phyloP scores from a whole-genome alignment of 441 rosid species.

The Breynia disticha region DNA sequence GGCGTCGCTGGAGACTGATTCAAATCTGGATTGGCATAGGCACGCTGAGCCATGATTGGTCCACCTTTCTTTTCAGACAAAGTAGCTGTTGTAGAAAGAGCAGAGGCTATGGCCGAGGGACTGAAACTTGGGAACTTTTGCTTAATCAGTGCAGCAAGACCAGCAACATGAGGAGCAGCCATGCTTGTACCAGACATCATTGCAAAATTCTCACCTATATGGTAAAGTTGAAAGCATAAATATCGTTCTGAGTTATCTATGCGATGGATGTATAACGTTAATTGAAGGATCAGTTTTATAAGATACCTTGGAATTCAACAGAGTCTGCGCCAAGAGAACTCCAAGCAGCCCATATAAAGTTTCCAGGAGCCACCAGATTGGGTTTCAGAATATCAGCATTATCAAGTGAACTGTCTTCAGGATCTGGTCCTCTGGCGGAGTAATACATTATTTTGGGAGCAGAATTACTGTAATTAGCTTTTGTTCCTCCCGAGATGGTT shows the following conservation, averaged over 20 bases:
- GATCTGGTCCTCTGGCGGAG: conserved; percentile 98
- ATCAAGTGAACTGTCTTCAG: conserved; percentile 57
- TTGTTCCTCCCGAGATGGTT: conserved; percentile 65
- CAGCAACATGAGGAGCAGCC: conserved; percentile 98
- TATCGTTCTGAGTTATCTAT: background rate
- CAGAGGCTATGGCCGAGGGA: conserved; percentile 88
- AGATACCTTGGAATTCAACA: conserved; percentile 70
- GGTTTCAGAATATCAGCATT: conserved; percentile 86
- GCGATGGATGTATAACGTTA: background rate
- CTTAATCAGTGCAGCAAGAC: conserved; percentile 81
- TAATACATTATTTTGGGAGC: conserved; percentile 83
- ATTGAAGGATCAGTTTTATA: background rate
- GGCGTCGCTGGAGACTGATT: conserved; percentile 82
- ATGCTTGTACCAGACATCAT: conserved; percentile 98
- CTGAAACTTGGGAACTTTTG: conserved; percentile 67
- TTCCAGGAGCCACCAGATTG: conserved; percentile 84
- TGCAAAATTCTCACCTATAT: conserved; percentile 81
- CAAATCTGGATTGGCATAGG: conserved; percentile 70
- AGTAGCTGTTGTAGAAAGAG: conserved; percentile 76
- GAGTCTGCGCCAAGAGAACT: conserved; percentile 80
- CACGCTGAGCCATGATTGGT: conserved; percentile 84
- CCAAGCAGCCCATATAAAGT: conserved; percentile 97
- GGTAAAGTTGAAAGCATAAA: conserved; percentile 2
- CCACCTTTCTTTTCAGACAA: conserved; percentile 57
- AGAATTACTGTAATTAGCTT: conserved; percentile 55